Evolutionary conservation across 257 asterid species (phyloP), one percentile per base, ranked within the genome.

Genomic region (Salvia rosmarinus): DNA sequence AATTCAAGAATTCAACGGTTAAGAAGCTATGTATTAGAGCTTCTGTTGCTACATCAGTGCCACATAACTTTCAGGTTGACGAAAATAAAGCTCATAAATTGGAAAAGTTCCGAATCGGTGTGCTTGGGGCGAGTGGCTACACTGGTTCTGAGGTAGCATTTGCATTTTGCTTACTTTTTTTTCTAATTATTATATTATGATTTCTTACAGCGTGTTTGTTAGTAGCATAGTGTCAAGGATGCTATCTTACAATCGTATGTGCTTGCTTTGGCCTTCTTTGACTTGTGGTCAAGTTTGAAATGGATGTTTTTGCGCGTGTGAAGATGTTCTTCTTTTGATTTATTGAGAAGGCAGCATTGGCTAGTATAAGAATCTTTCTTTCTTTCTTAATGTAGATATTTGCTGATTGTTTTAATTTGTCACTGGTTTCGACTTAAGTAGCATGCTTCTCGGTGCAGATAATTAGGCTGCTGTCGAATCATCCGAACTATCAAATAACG

Each of bases 61-160:
- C 79, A 2, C 84, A 74, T 64, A 82, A 55, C 54, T 62, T 75
- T 52, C 80, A 80, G 51, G 32, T 82, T 69, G 81, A 73, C n/a
- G 87, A 81, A 21, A 68, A 16, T 44, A 71, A 79, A 63, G 75
- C 86, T 65, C 80, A 70, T 46, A 78, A 85, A 55, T 80, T 67
- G 3, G 87, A 88, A 2, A 86, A 83, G 30, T 74, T 78, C 49
- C 88, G 87, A 70, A 81, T 88, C 74, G 96, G 95, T 52, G 90
- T 90, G 67, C 95, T 90, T 76, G 97, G 97, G 49, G 97, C 97
- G 66, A 87, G 96, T 80, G 96, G 96, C 34, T 90, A 90, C 76
- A 90, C 96, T 74, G 97, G 97, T 73, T 85, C 90, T 34, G 97
- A 88, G 95, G 97, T 90, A 63, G 42, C 40, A 42, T 43, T 46